These are phyloP conservation scores for Pseudogymnoascus sp. DNA, from an alignment of 2,329 filamentous ascomycete species.

Conservation along the genomic window DNA sequence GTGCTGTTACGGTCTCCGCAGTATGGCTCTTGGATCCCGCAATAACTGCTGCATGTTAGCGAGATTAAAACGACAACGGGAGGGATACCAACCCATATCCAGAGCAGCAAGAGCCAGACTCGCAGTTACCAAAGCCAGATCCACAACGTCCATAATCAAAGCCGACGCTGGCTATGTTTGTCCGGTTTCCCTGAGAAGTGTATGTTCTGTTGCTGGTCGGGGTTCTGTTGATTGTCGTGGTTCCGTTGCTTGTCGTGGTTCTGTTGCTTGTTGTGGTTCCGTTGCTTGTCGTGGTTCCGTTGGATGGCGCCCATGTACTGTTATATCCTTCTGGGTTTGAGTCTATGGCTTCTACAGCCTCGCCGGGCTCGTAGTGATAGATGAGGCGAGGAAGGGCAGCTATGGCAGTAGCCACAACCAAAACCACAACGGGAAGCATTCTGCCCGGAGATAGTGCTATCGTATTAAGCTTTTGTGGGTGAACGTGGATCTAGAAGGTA, in stretches of 20 bases:
- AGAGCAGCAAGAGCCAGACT: constrained; percentile 22
- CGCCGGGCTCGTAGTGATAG: background rate
- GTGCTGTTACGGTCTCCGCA: background rate
- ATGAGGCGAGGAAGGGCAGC: background rate
- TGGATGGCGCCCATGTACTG: background rate
- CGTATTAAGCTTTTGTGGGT: background rate
- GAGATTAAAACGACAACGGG: background rate
- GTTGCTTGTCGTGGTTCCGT: background rate
- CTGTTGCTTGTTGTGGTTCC: too few relatives aligned
- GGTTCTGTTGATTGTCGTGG: background rate
- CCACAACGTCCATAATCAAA: constrained; percentile 16
- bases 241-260: too few relatives aligned
- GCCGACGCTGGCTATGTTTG: background rate
- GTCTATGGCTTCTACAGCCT: background rate
- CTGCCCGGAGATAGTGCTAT: background rate
- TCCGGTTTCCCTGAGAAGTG: background rate
- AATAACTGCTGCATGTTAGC: background rate
- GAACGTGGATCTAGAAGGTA: background rate
- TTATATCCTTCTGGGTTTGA: background rate
- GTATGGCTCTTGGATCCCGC: background rate
- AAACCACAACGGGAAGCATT: background rate
- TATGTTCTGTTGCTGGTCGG: background rate
- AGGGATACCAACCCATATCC: background rate
- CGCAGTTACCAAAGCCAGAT: constrained; percentile 20
- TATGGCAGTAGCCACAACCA: background rate